A percentile compares a stretch with the other conserved stretches of the same genome.
phyloP scores from a whole-genome alignment of 2,329 filamentous ascomycete species.

The Penicillium glabrum region DNA sequence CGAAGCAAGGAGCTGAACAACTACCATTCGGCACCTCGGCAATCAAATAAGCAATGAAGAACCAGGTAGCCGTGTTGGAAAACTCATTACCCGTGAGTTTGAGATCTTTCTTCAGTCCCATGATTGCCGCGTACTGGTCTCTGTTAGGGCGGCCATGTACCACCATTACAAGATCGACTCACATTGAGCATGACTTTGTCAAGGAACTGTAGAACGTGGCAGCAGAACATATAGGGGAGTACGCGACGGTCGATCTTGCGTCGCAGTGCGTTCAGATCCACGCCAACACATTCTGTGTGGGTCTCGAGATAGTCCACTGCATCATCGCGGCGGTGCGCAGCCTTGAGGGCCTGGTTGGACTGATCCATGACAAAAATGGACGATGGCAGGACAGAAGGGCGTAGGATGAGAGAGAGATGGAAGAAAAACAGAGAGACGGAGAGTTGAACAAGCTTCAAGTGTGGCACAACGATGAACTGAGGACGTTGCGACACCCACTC shows the following conservation, averaged over 20 bases:
- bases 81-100: conserved; percentile 59
- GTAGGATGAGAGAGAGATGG: background rate
- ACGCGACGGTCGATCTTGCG: conserved; percentile 33
- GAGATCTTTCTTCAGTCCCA: conserved; percentile 59
- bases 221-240: conserved; percentile 33
- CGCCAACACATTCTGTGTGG: conserved; percentile 8
- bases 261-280: conserved; percentile 23
- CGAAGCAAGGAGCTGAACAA: background rate
- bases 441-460: too few species aligned
- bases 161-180: conserved; percentile 3
- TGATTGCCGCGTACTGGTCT: conserved; percentile 59
- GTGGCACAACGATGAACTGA: too few species aligned
- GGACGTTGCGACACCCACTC: too few species aligned
- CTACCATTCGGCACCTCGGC: conserved; percentile 60
- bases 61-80: conserved; percentile 59
- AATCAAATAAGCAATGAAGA: conserved; percentile 60
- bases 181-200: conserved; percentile 36
- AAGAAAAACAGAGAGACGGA: too few species aligned
- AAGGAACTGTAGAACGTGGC: conserved; percentile 34
- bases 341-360: background rate
- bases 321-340: conserved; percentile 14
- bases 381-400: background rate
- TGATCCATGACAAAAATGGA: conserved; percentile 7
- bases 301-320: conserved; percentile 22
- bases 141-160: background rate